phyloP scores from a whole-genome alignment of 495 filamentous ascomycete genomes.

The Penicillium simplicissimum region DNA sequence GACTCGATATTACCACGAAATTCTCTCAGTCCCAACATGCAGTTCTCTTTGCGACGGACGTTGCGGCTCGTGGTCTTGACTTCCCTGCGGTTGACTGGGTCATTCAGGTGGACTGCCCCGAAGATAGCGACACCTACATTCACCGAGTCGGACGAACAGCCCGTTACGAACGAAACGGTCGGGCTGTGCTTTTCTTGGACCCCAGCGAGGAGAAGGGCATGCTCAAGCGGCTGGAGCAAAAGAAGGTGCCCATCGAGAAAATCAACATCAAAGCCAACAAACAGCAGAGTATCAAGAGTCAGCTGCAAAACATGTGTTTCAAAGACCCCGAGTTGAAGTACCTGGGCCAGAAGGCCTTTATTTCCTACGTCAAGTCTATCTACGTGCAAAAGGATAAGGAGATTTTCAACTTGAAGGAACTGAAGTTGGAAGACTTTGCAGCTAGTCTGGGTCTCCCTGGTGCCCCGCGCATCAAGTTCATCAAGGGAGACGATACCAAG shows the following conservation, averaged over 20 bases:
- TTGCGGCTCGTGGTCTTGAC: constrained; percentile 89
- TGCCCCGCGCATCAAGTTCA: constrained; percentile 84
- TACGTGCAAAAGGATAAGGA: constrained; percentile 92
- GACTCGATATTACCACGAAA: constrained; percentile 79
- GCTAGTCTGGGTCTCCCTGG: constrained; percentile 85
- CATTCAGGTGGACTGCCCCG: constrained; percentile 89
- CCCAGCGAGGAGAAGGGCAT: constrained; percentile 89
- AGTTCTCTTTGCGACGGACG: constrained; percentile 93
- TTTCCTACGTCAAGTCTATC: constrained; percentile 79
- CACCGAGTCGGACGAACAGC: constrained; percentile 95
- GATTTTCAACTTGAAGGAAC: constrained; percentile 76
- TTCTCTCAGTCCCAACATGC: constrained; percentile 77
- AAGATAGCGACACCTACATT: constrained; percentile 97
- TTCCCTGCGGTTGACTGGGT: constrained; percentile 99
- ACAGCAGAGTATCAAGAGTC: constrained; percentile 76
- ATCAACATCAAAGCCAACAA: constrained; percentile 89
- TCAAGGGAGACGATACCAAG: constrained; percentile 85
- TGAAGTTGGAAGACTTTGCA: constrained; percentile 84
- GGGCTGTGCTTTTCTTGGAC: constrained; percentile 87
- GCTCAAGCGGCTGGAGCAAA: constrained; percentile 76
- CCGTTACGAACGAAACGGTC: constrained; percentile 83
- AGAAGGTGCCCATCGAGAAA: constrained; percentile 80
- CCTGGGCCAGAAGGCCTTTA: constrained; percentile 92
- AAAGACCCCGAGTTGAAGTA: constrained; percentile 94
- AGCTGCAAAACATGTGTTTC: constrained; percentile 91